These are phyloP conservation scores for Aquilaria malaccensis DNA, from an alignment of 345 rosid genomes.

Conservation along the genomic window DNA sequence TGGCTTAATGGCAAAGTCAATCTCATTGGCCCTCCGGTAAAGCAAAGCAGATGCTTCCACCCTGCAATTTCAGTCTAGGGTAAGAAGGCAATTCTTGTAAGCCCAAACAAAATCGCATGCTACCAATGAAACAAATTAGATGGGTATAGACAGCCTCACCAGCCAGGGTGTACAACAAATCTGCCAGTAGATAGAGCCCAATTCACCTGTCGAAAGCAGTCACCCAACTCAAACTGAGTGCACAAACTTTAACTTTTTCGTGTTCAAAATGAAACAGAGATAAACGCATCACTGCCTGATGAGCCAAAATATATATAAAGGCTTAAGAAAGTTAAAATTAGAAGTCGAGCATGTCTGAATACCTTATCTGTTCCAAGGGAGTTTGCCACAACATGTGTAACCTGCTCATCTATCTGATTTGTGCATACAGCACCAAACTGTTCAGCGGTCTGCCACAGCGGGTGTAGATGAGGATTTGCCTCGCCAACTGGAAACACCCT, in stretches of 20 bases:
- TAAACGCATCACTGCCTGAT: neutral
- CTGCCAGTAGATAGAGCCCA: conserved; percentile 78
- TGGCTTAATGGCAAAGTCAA: conserved; percentile 71
- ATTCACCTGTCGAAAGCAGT: conserved; percentile 65
- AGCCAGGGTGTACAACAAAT: conserved; percentile 93
- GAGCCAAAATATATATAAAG: neutral
- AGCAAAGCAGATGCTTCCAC: conserved; percentile 99
- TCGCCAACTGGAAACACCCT: conserved; percentile 92
- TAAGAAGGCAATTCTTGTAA: conserved; percentile 11
- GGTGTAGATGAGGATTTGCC: conserved; percentile 89
- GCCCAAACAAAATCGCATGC: conserved; percentile 3
- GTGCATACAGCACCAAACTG: conserved; percentile 98
- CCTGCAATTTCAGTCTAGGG: conserved; percentile 37
- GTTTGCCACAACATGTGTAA: conserved; percentile 95
- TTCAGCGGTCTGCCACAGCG: conserved; percentile 95
- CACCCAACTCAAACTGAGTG: neutral
- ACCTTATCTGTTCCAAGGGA: conserved; percentile 98
- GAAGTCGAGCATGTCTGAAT: conserved; percentile 4
- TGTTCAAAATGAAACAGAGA: no score
- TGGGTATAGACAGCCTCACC: conserved; percentile 42
- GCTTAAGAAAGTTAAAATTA: neutral
- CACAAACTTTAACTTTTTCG: neutral
- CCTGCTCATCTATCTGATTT: conserved; percentile 80
- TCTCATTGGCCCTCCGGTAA: conserved; percentile 91
- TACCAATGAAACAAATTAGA: neutral